Percentiles rank a stretch among this genome's conserved stretches.
Evolutionary conservation across 2,329 filamentous ascomycete species (phyloP).

Genomic region (Ophiosphaerella narmari): DNA sequence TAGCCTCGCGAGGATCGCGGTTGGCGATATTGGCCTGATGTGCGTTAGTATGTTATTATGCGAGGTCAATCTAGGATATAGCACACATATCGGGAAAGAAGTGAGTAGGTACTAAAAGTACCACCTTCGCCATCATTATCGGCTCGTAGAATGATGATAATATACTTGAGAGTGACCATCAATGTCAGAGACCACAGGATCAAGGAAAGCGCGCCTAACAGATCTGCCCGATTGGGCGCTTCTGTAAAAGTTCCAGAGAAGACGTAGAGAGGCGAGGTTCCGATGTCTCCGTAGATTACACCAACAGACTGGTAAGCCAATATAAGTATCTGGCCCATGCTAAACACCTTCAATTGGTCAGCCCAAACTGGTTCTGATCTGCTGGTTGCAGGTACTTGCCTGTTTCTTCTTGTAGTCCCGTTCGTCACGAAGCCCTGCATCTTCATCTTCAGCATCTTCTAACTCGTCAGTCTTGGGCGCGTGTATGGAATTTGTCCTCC

Average conservation of each 20-base stretch:
- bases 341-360: constrained; percentile 33
- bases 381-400: constrained; percentile 13
- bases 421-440: constrained; percentile 38
- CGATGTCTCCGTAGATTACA: constrained; percentile 73
- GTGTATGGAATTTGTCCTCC: constrained; percentile 59
- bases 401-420: constrained; percentile 38
- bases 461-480: constrained; percentile 56
- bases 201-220: constrained; percentile 68
- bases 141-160: constrained; percentile 67
- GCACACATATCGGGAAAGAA: constrained; percentile 61
- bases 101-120: constrained; percentile 69
- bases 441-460: constrained; percentile 35
- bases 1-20: constrained; percentile 61
- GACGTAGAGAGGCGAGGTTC: constrained; percentile 70
- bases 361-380: neutral
- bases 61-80: too few species aligned
- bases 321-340: constrained; percentile 27
- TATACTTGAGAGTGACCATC: constrained; percentile 72
- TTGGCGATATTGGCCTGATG: constrained; percentile 63
- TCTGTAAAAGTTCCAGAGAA: constrained; percentile 68
- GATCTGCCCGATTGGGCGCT: constrained; percentile 57
- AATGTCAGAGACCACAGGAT: constrained; percentile 72
- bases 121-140: constrained; percentile 75
- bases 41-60: neutral
- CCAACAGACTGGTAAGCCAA: constrained; percentile 66